Conservation (phyloP, 176 grass and related monocot genomes). For the Musa troglodytarum region DNA sequence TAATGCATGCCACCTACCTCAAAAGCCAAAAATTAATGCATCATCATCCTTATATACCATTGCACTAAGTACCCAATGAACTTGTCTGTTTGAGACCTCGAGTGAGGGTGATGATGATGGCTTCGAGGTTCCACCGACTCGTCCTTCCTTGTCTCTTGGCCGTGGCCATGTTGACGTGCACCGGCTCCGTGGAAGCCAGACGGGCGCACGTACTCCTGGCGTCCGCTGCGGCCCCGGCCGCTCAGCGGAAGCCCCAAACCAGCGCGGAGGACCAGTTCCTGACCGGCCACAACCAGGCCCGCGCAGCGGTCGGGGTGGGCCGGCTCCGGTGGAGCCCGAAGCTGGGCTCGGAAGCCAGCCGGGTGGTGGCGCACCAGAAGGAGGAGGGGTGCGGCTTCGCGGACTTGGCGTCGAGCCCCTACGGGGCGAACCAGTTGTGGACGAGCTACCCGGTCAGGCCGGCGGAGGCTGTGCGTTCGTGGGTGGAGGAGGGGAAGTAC, state of each 20-base stretch:
- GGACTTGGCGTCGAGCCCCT: constrained; percentile 33
- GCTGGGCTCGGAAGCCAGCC: constrained; percentile 18
- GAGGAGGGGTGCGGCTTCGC: constrained; percentile 39
- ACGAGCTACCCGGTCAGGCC: constrained; percentile 44
- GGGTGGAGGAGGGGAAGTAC: constrained; percentile 46
- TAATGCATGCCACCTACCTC: no score
- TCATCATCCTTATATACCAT: no score
- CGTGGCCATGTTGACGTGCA: background rate
- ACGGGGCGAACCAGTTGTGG: constrained; percentile 72
- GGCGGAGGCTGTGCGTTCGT: constrained; percentile 48
- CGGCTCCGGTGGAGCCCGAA: constrained; percentile 45
- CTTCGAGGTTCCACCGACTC: background rate
- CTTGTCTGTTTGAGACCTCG: background rate
- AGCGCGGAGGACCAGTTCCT: constrained; percentile 34
- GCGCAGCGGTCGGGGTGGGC: constrained; percentile 40
- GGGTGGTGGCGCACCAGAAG: constrained; percentile 24
- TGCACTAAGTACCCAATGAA: no score
- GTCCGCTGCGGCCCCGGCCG: background rate
- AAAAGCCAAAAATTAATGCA: no score
- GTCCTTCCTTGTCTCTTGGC: background rate
- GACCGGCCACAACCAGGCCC: constrained; percentile 55
- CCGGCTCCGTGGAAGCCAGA: background rate
- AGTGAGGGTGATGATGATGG: background rate
- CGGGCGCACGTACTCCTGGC: background rate
- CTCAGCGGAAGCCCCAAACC: constrained; percentile 5